Base-by-base conservation (phyloP, 345 rosid genomes). In the Euphorbia lathyris region DNA sequence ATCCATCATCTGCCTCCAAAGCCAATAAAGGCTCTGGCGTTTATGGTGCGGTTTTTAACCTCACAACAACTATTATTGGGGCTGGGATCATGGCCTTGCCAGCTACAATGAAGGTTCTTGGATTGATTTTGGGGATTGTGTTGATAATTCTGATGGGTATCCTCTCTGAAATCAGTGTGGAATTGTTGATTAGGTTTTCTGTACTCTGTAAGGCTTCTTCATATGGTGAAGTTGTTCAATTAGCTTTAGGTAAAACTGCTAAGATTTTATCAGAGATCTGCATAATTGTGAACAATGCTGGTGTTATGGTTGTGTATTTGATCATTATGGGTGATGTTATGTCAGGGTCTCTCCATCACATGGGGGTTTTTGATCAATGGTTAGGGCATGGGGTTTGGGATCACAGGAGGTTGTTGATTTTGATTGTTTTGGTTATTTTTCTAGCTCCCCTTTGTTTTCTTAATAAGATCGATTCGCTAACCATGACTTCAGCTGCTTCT, bases 61-160 rank as follows among this genome's bases (percentile, higher is more conserved):
- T 95, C 61, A 80, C 99, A 58, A 95, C 99, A 4, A 65, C 99
- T 0, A 79, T 95, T 71, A 87, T 95, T 70, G 99, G 99, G 16
- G 99, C 99, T 19, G 99, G 99, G 64, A 92, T 95, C 67, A 95
- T 95, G 99, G 98, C 99, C 74, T 83, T 95, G 75, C 99, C 99
- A 3, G 98, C 99, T 23, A 85, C 96, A 11, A 87, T 95, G 96
- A 92, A 95, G 80, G 92, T 95, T 72, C 91, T 95, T 26, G 98
- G 99, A 30, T 55, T 95, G 82, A 65, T 82, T 65, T 71, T 86
- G 36, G 98, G 98, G 65, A 40, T 86, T 63, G 13, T 88, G 34
- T 65, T 95, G 78, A 92, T 95, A 14, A 12, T 95, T 40, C 19
- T 95, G n/a, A 90, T 95, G 81, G 99, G 89, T 0, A 56, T 92